Base-by-base conservation (phyloP, 352 stramenopile species). In the Phytopythium aichiense region DNA sequence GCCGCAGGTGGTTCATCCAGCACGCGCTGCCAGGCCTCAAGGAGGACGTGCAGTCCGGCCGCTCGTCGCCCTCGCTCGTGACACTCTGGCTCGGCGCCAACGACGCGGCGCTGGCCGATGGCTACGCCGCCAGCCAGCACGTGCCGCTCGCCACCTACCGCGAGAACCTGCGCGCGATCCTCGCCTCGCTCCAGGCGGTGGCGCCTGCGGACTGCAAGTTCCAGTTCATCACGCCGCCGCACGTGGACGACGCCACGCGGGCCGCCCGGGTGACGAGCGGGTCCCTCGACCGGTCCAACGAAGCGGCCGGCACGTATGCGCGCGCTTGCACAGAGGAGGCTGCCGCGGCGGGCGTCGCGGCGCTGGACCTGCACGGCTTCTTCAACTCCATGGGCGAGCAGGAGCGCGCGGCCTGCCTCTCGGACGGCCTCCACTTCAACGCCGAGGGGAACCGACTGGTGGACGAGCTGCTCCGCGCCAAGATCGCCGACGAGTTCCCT, bases 21-120 rank as follows among this genome's bases (percentile, higher is more conserved):
- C 61, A 66, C 7, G 77, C 73, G 18, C 54, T 88, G 13, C 75
- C 76, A 0, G 56, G 68, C 15, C 57, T 88, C 4, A 51, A 68
- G 42, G 48, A 68, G 0, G 79, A 92, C 51, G 69, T 88, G 33
- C 33, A 52, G 13, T 52, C 22, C n/a, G 70, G 71, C 37, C 22
- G 58, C 52, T 63, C 64, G 16, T 60, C 66, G 6, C 78, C 80
- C 22, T 60, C 70, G 30, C 66, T 92, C 30, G 69, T 90, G 48
- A 86, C 72, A 35, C 51, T 92, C n/a, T 90, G 76, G 74, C 61
- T 92, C 54, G 83, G 81, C 18, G 73, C 83, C 23, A 92, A 92
- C 40, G 81, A 92, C 53, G 79, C 80, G 23, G 74, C 79, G 16
- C 64, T 81, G 1, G 51, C 53, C 2, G 54, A 59, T 1, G 69